Evolutionary conservation across 1,284 basidiomycete genomes (phyloP).

Genomic region (Cryptococcus sp.): DNA sequence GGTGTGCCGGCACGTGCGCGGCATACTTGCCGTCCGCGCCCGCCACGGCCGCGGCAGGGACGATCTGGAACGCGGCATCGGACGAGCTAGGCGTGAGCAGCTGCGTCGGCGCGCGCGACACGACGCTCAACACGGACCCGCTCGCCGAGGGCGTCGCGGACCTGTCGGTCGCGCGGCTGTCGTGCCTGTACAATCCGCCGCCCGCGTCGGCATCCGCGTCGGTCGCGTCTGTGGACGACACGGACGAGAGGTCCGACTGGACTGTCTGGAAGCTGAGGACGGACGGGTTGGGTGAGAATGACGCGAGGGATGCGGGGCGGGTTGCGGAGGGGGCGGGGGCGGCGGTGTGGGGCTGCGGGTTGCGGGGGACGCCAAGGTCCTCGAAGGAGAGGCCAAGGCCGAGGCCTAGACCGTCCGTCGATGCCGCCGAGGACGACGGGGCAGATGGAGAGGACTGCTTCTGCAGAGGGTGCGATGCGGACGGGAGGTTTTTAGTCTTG

Average conservation of each 20-base stretch:
- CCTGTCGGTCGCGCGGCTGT: background rate
- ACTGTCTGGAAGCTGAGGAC: constrained; percentile 10
- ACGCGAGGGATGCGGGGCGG: constrained; percentile 9
- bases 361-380: constrained; percentile 3
- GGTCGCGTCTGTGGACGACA: background rate
- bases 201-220: background rate
- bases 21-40: background rate
- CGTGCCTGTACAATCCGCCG: background rate
- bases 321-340: background rate
- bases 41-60: background rate
- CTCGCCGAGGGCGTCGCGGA: background rate
- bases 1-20: too few species aligned
- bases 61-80: constrained; percentile 3
- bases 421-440: background rate
- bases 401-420: constrained; percentile 10
- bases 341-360: background rate
- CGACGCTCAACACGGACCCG: constrained; percentile 6
- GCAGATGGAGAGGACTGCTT: background rate
- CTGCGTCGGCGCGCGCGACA: constrained; percentile 8
- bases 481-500: constrained; percentile 10
- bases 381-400: constrained; percentile 18
- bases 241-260: background rate
- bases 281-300: constrained; percentile 9
- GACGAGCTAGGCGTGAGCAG: constrained; percentile 9
- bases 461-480: constrained; percentile 2